These are phyloP conservation scores for Yamadazyma takamatsuzukensis DNA, from an alignment of 805 yeast species.

Conservation along the genomic window DNA sequence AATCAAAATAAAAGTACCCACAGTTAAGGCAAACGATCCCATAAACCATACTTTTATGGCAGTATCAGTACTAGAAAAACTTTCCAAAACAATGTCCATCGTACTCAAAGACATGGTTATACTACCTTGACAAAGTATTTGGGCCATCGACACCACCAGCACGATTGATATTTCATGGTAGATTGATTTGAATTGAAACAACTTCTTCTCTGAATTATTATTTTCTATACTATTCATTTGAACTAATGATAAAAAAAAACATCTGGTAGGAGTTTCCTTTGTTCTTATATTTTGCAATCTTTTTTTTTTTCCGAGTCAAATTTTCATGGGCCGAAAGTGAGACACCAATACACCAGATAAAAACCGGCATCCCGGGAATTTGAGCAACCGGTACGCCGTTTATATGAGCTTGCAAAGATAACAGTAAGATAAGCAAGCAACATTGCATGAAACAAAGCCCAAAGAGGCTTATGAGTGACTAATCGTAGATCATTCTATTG, in stretches of 20 bases:
- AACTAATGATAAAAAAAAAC: too few species aligned
- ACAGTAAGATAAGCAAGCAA: too few species aligned
- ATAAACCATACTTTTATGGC: slow-evolving; percentile 56
- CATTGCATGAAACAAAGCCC: too few species aligned
- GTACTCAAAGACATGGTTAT: slow-evolving; percentile 36
- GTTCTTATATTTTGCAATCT: too few species aligned
- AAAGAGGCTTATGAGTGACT: too few species aligned
- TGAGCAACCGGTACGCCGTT: too few species aligned
- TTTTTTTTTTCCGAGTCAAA: too few species aligned
- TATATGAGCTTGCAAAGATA: too few species aligned
- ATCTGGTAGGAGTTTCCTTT: too few species aligned
- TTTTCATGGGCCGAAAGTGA: slow-evolving; percentile 1
- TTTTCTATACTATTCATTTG: too few species aligned
- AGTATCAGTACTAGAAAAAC: slow-evolving; percentile 13
- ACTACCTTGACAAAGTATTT: slow-evolving; percentile 35
- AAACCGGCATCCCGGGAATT: neutral
- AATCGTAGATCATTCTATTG: too few species aligned
- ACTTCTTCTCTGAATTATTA: too few species aligned
- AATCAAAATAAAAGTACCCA: slow-evolving; percentile 68
- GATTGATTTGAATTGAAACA: slow-evolving; percentile 14
- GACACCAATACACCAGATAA: slow-evolving; percentile 1
- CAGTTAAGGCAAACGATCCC: slow-evolving; percentile 67
- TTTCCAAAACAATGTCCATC: slow-evolving; percentile 31
- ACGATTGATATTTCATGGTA: slow-evolving; percentile 24
- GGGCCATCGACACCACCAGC: slow-evolving; percentile 25